These are phyloP conservation scores for Yamadazyma paraphyllophila DNA, from an alignment of 805 yeast species.

Conservation along the genomic window DNA sequence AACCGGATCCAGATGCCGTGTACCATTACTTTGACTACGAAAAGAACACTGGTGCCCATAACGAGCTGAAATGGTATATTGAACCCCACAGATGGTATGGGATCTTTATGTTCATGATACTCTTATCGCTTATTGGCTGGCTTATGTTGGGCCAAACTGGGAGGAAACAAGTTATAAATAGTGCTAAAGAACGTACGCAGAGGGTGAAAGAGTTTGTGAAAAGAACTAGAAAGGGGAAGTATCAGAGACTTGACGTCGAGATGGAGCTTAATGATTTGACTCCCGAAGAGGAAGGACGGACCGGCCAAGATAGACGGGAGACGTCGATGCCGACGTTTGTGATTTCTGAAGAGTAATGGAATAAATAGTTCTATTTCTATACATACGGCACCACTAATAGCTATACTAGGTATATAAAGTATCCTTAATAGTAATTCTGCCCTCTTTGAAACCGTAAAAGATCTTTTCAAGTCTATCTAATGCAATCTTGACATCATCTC, in stretches of 20 bases:
- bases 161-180: background rate
- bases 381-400: no score
- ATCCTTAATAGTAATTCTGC: conserved; percentile 18
- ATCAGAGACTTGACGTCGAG: conserved; percentile 11
- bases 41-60: conserved; percentile 21
- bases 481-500: conserved; percentile 24
- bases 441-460: conserved; percentile 23
- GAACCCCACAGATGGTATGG: conserved; percentile 46
- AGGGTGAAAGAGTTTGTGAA: background rate
- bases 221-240: background rate
- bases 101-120: conserved; percentile 24
- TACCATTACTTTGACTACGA: conserved; percentile 31
- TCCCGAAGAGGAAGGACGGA: background rate
- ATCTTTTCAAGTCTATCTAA: conserved; percentile 18
- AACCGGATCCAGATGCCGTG: conserved; percentile 18
- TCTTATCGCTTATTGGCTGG: conserved; percentile 26
- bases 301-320: background rate
- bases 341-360: background rate
- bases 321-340: background rate
- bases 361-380: no score
- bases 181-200: background rate
- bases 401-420: conserved; percentile 15
- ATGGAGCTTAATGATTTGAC: conserved; percentile 10
- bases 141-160: conserved; percentile 29
- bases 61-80: conserved; percentile 41